Evolutionary conservation across 2,329 filamentous ascomycete genomes (phyloP), one percentile per base, ranked within the genome.

Genomic region (Sporothrix mexicana): DNA sequence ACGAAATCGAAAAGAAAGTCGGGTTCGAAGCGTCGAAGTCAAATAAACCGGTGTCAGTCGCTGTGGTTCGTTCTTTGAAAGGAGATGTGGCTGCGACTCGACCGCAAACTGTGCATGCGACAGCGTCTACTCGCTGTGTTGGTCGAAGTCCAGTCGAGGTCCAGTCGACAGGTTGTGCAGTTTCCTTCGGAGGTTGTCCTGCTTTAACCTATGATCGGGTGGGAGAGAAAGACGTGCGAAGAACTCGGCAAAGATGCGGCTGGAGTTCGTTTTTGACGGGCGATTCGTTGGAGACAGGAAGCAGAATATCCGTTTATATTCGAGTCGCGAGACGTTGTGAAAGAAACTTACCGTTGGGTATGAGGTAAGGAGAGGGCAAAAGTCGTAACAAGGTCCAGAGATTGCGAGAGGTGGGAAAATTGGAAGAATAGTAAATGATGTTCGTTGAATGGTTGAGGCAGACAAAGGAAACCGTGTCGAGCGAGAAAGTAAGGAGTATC

Each of bases 321-420:
- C 10, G 20, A 41, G 51, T 25, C 17, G 3, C 15, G 15, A 45
- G 5, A 25, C 25, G 12, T 25, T 3, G 67, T 43, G 51, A 17
- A 57, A 36, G 10, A 23, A 57, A 36, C 67, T 57, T 69, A 69
- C 67, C 51, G 20, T 57, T 69, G n/a, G 30, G 55, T 36, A 47
- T 41, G 15, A 20, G 25, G 20, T 6, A 23, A 51, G 13, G 23
- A 10, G 5, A 30, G 36, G 12, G n/a, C n/a, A 49, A 45, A 49
- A 9, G 45, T 13, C 61, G 41, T 20, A 25, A 45, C 30, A 36
- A 36, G 30, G 30, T 36, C 30, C 30, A 36, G 30, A 66, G 23
- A 55, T 12, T 15, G 17, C 15, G 25, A 68, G 47, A 23, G 45
- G 6, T n/a, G 10, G 9, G 64, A n/a, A 13, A 30, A 15, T 20